Evolutionary conservation across 495 filamentous ascomycete genomes (phyloP), one percentile per base, ranked within the genome.

Genomic region (Daldinia bambusicola): DNA sequence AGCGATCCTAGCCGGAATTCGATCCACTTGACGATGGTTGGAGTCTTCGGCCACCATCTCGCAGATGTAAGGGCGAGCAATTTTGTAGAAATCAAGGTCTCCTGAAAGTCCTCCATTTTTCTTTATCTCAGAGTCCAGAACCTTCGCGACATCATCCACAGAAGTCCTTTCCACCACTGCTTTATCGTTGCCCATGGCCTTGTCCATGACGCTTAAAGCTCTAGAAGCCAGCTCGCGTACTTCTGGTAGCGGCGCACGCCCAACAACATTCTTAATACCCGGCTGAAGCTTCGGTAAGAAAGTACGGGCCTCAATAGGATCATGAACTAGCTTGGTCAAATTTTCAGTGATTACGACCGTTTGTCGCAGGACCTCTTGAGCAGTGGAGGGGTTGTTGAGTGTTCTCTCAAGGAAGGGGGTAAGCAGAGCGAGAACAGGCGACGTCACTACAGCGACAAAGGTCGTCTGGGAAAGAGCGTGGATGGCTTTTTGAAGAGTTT

Each of bases 261-360:
- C 90, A 74, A 91, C 87, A 63, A 98, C 94, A 32, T 81, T 86
- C 85, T 97, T 93, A 16, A 99, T 89, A 87, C 95, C 95, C 43
- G 95, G 95, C 77, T 92, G 92, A 45, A 99, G 89, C 79, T 97
- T 97, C 51, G 95, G 95, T 74, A 99, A 84, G 86, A 99, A 99
- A 68, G 93, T 92, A 48, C 96, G 88, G 18, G 95, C 95, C 82
- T 99, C 95, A 36, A 97, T 88, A 6, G 95, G 95, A 77, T 99
- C 96, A 80, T 99, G 95, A 30, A 99, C 95, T 31, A 99, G 87
- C 84, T 97, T 99, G 53, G 95, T 99, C 82, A 99, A 81, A 80
- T 99, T 99, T 83, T 99, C 95, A 32, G 96, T 93, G n/a, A 99
- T 97, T 16, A 98, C 92, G 20, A 96, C 93, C 4, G 95, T 97